Conservation (phyloP, 2,329 filamentous ascomycete genomes). For the Diaporthe longicolla region DNA sequence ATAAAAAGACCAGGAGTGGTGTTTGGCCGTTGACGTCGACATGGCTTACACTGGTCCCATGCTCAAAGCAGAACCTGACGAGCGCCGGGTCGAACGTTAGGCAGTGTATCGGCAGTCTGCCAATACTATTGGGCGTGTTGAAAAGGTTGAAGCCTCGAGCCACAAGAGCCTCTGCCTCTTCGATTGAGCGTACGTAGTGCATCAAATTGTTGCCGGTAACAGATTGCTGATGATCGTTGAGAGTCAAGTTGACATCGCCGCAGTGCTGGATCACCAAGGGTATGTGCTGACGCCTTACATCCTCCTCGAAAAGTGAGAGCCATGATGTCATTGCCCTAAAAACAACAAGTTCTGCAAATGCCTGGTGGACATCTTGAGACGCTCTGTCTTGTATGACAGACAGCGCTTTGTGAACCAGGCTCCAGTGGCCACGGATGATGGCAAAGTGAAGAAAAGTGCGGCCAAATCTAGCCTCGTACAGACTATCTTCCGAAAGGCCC, state of each 20-base stretch:
- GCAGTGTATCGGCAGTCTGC: neutral
- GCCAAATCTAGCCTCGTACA: too few relatives aligned
- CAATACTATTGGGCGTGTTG: neutral
- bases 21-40: neutral
- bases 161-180: slow-evolving; percentile 3
- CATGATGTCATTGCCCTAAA: neutral
- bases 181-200: neutral
- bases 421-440: slow-evolving; percentile 1
- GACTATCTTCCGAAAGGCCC: neutral
- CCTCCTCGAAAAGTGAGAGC: neutral
- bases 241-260: neutral
- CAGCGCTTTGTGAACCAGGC: neutral
- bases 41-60: neutral
- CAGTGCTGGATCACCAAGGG: neutral
- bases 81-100: too few relatives aligned
- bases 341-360: neutral
- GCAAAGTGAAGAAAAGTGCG: neutral
- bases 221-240: neutral
- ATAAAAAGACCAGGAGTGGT: neutral
- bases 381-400: neutral
- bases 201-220: slow-evolving; percentile 2
- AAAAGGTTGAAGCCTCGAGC: neutral
- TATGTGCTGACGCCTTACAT: neutral
- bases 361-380: neutral
- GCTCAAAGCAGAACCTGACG: neutral